These are phyloP conservation scores for Pseudogymnoascus sp. DNA, from an alignment of 2,329 filamentous ascomycete genomes.

Conservation along the genomic window DNA sequence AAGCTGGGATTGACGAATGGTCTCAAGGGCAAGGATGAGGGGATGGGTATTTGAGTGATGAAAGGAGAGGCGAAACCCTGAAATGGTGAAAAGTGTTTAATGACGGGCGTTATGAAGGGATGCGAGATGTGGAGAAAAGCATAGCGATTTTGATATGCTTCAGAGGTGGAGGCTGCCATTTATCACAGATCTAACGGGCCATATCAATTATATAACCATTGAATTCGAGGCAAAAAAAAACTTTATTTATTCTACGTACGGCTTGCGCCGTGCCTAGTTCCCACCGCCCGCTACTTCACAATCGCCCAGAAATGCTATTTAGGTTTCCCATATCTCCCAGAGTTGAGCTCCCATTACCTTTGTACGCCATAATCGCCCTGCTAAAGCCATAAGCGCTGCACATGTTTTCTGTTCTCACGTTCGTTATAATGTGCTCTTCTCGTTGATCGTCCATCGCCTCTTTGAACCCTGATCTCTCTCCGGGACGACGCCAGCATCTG, in stretches of 20 bases:
- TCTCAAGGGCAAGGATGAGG: conserved; percentile 16
- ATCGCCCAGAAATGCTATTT: not conserved
- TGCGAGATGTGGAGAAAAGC: not conserved
- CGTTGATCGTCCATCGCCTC: conserved; percentile 50
- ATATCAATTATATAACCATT: not conserved
- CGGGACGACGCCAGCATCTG: conserved; percentile 28
- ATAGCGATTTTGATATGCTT: not conserved
- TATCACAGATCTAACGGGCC: not conserved
- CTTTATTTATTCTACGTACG: not conserved
- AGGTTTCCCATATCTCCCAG: not conserved
- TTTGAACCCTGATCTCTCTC: conserved; percentile 45
- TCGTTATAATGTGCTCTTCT: conserved; percentile 22
- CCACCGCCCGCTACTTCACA: not conserved
- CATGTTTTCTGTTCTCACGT: conserved; percentile 1
- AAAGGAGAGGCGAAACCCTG: too few species aligned
- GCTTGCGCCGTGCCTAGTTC: not conserved
- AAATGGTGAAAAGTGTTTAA: not conserved
- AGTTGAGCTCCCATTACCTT: not conserved
- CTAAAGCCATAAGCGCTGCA: not conserved
- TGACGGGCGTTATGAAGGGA: not conserved
- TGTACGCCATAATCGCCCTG: conserved; percentile 1
- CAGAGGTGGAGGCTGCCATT: not conserved
- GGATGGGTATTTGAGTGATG: not conserved
- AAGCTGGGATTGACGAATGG: conserved; percentile 37
- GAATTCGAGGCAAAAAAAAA: not conserved